A percentile compares a stretch with the other conserved stretches of the same genome.
phyloP scores from a whole-genome alignment of 2,329 filamentous ascomycete species.

The Blastomyces parvus region DNA sequence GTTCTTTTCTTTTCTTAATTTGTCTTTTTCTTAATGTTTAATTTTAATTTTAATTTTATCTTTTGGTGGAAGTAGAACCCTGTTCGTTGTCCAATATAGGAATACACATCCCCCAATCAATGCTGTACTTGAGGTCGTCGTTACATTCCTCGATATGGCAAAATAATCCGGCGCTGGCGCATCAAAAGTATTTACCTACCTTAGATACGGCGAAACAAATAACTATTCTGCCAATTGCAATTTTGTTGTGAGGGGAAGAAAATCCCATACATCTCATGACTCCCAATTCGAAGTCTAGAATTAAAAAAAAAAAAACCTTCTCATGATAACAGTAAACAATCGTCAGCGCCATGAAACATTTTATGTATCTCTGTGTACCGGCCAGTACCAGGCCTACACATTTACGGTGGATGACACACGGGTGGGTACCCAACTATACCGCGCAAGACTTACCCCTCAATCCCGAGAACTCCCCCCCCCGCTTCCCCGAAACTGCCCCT shows the following conservation, averaged over 20 bases:
- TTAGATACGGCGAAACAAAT: no score
- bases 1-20: no score
- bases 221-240: neutral
- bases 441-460: slow-evolving; percentile 1
- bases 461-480: neutral
- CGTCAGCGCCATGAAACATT: neutral
- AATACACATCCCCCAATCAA: no score
- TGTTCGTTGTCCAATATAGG: neutral
- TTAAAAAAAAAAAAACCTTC: no score
- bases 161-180: no score
- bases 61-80: neutral
- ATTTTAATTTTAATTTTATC: no score
- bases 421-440: neutral
- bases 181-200: neutral
- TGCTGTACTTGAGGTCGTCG: neutral
- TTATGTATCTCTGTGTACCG: neutral
- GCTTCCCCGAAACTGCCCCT: neutral
- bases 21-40: no score
- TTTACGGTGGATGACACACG: neutral
- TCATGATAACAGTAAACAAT: no score
- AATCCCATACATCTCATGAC: neutral
- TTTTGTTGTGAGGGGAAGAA: neutral
- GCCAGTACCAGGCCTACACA: neutral
- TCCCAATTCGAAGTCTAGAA: no score
- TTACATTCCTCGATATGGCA: neutral